Percentiles rank a stretch among this genome's conserved stretches.
Conservation (phyloP, 2,329 filamentous ascomycete genomes). For the Fonsecaea monophora region DNA sequence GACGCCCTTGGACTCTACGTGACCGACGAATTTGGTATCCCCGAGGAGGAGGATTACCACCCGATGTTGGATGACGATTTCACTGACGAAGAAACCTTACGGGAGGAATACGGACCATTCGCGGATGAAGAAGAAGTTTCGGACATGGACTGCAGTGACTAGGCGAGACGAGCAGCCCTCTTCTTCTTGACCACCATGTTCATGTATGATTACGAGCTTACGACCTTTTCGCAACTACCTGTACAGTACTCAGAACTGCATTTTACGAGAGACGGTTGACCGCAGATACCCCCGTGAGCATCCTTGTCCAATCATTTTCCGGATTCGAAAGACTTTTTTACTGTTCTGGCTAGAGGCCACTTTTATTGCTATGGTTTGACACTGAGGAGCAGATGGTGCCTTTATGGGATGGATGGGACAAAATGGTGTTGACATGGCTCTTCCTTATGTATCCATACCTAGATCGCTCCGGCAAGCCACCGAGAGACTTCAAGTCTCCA, state of each 20-base stretch:
- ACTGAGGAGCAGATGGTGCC: slow-evolving; percentile 8
- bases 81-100: slow-evolving; percentile 32
- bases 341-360: slow-evolving; percentile 15
- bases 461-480: background rate
- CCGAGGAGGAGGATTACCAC: slow-evolving; percentile 28
- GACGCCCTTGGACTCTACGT: slow-evolving; percentile 35
- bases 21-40: slow-evolving; percentile 19
- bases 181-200: slow-evolving; percentile 9
- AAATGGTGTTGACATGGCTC: slow-evolving; percentile 7
- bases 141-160: slow-evolving; percentile 34
- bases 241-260: slow-evolving; percentile 32
- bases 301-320: slow-evolving; percentile 22
- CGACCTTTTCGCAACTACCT: slow-evolving; percentile 23
- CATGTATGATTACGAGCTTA: slow-evolving; percentile 30
- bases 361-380: slow-evolving; percentile 8
- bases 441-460: slow-evolving; percentile 19
- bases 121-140: slow-evolving; percentile 25
- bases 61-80: slow-evolving; percentile 32
- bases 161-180: slow-evolving; percentile 8
- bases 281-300: slow-evolving; percentile 31
- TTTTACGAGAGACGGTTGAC: slow-evolving; percentile 33
- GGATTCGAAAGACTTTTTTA: slow-evolving; percentile 14
- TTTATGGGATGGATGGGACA: slow-evolving; percentile 17
- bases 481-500: background rate
- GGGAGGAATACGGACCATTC: slow-evolving; percentile 33